Conservation (phyloP, 2,329 filamentous ascomycete genomes). For the Laburnicola sp. region DNA sequence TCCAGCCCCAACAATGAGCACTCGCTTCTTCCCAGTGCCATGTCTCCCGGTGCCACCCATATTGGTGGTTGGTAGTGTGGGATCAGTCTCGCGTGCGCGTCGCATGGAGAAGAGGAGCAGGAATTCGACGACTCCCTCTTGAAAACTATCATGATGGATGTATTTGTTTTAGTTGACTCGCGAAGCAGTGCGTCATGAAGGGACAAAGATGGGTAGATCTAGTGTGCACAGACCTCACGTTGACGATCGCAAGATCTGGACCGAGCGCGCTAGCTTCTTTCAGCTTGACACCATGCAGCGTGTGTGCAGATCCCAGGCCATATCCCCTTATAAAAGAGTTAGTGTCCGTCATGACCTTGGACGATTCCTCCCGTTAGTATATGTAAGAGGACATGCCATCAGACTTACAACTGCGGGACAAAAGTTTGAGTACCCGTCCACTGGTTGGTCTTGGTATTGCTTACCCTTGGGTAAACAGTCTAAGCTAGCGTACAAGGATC, state of each 20-base stretch:
- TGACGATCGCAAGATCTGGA: background rate
- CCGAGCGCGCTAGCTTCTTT: slow-evolving; percentile 2
- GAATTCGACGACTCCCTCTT: background rate
- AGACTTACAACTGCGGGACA: no score
- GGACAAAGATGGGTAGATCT: slow-evolving; percentile 29
- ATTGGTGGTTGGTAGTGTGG: slow-evolving; percentile 36
- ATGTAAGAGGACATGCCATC: no score
- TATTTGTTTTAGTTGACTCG: slow-evolving; percentile 21
- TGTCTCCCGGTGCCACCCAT: slow-evolving; percentile 35
- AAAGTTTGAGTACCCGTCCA: no score
- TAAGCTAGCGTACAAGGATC: no score
- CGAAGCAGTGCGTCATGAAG: slow-evolving; percentile 39
- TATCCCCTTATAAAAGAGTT: background rate
- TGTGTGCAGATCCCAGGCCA: background rate
- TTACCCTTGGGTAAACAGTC: no score
- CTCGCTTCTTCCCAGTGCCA: slow-evolving; percentile 37
- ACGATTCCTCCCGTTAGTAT: no score
- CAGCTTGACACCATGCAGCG: background rate
- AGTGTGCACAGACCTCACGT: slow-evolving; percentile 10
- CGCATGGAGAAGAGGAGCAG: slow-evolving; percentile 7
- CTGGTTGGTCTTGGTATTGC: no score
- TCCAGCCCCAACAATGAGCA: slow-evolving; percentile 47
- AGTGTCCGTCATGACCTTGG: background rate
- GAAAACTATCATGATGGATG: slow-evolving; percentile 4
- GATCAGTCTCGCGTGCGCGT: slow-evolving; percentile 29